A percentile compares a stretch with the other conserved stretches of the same genome.
These are phyloP conservation scores for Daldinia grandis DNA, from an alignment of 495 filamentous ascomycete species.

Conservation along the genomic window DNA sequence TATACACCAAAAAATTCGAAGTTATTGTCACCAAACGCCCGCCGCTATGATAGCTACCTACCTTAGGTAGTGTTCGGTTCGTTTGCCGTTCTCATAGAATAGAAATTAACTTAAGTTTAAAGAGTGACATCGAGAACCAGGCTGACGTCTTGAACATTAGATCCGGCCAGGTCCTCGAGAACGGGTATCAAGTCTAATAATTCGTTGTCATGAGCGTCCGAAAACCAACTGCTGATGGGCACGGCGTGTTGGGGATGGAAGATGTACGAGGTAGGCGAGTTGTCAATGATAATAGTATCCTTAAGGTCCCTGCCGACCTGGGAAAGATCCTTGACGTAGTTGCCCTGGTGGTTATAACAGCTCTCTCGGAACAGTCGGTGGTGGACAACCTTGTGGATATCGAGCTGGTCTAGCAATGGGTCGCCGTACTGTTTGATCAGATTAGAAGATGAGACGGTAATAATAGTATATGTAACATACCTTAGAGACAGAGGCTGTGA, in stretches of 20 bases:
- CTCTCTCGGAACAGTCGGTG: slow-evolving; percentile 97
- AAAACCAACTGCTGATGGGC: slow-evolving; percentile 99
- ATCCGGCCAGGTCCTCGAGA: slow-evolving; percentile 91
- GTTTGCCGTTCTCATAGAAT: slow-evolving; percentile 45
- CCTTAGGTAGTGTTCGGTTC: slow-evolving; percentile 33
- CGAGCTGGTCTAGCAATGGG: slow-evolving; percentile 93
- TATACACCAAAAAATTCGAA: slow-evolving; percentile 51
- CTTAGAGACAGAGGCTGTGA: slow-evolving; percentile 98
- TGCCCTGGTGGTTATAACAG: slow-evolving; percentile 99
- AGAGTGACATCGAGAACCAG: slow-evolving; percentile 95
- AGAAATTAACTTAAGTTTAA: slow-evolving; percentile 57
- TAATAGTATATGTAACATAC: slow-evolving; percentile 57
- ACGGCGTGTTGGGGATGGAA: slow-evolving; percentile 99
- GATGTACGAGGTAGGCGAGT: slow-evolving; percentile 98
- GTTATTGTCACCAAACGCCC: slow-evolving; percentile 57
- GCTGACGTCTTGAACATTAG: slow-evolving; percentile 93
- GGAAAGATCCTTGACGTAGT: slow-evolving; percentile 98
- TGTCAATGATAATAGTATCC: slow-evolving; percentile 99
- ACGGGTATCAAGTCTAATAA: slow-evolving; percentile 97
- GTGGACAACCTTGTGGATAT: slow-evolving; percentile 96
- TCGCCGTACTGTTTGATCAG: slow-evolving; percentile 81
- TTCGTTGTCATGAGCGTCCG: slow-evolving; percentile 99
- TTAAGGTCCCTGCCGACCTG: slow-evolving; percentile 95
- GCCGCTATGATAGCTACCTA: slow-evolving; percentile 60
- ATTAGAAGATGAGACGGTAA: slow-evolving; percentile 19